Evolutionary conservation across 495 filamentous ascomycete genomes (phyloP).

Genomic region (Penicillium steckii): DNA sequence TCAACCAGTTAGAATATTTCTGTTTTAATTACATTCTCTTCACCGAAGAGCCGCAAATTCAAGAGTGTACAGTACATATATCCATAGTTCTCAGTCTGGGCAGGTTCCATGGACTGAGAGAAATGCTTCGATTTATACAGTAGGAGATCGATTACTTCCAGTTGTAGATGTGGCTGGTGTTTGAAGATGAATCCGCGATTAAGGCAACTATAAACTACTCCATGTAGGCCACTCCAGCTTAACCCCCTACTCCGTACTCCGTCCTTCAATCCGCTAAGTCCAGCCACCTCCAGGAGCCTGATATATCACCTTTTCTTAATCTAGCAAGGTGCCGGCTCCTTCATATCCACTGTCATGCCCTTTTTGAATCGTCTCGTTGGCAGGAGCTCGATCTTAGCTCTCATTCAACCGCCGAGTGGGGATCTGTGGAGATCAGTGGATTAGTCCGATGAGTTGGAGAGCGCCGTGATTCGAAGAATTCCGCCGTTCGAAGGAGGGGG

Average conservation of each 20-base stretch:
- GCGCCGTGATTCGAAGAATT: conserved; percentile 16
- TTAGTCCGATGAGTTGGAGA: conserved; percentile 2
- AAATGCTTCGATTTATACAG: not conserved
- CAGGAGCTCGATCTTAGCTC: conserved; percentile 22
- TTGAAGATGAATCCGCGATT: not conserved
- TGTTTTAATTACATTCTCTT: not conserved
- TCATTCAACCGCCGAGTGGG: conserved; percentile 2
- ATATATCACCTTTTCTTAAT: not conserved
- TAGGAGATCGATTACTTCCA: not conserved
- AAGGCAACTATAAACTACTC: not conserved
- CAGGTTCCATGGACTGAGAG: not conserved
- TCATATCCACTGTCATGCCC: not conserved
- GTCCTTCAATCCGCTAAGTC: not conserved
- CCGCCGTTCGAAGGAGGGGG: not conserved
- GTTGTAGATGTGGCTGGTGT: not conserved
- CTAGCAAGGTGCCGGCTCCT: not conserved
- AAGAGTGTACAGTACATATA: too few relatives aligned
- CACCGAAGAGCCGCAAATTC: conserved; percentile 1
- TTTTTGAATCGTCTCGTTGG: not conserved
- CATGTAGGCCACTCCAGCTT: too few relatives aligned
- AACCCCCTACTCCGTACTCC: not conserved
- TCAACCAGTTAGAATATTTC: not conserved
- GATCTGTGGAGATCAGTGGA: conserved; percentile 21
- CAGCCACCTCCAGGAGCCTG: conserved; percentile 19
- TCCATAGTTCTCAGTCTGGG: too few relatives aligned